phyloP scores from a whole-genome alignment of 768 basidiomycete genomes.

The Trametes elegans region DNA sequence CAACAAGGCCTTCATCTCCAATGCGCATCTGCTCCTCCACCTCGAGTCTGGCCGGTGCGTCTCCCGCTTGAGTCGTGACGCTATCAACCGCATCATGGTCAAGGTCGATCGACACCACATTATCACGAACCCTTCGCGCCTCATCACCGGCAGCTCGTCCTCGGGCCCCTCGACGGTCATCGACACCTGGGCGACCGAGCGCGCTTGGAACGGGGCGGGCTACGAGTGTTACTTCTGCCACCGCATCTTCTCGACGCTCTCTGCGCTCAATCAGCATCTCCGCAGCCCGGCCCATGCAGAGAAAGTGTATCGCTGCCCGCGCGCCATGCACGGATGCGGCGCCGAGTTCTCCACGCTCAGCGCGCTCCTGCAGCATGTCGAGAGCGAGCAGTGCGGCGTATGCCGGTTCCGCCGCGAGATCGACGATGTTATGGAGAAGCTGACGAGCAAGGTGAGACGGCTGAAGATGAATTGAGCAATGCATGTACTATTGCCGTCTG shows the following conservation, averaged over 20 bases:
- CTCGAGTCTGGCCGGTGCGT: constrained; percentile 61
- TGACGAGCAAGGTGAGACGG: not conserved
- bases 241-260: constrained; percentile 37
- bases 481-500: too few species aligned
- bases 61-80: constrained; percentile 44
- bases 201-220: constrained; percentile 39
- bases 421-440: not conserved
- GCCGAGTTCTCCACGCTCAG: constrained; percentile 50
- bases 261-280: constrained; percentile 58
- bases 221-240: constrained; percentile 70
- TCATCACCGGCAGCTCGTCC: not conserved
- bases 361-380: constrained; percentile 60
- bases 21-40: constrained; percentile 57
- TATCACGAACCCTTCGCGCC: constrained; percentile 48
- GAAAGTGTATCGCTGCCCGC: constrained; percentile 54
- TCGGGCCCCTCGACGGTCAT: not conserved
- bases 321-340: constrained; percentile 36
- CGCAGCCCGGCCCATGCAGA: constrained; percentile 58
- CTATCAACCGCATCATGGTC: constrained; percentile 39
- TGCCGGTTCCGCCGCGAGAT: not conserved
- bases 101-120: constrained; percentile 42
- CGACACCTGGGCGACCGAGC: constrained; percentile 32
- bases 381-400: constrained; percentile 50
- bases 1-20: constrained; percentile 44
- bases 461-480: not conserved